Evolutionary conservation across 495 filamentous ascomycete genomes (phyloP).

Genomic region (Rostrohypoxylon terebratum): DNA sequence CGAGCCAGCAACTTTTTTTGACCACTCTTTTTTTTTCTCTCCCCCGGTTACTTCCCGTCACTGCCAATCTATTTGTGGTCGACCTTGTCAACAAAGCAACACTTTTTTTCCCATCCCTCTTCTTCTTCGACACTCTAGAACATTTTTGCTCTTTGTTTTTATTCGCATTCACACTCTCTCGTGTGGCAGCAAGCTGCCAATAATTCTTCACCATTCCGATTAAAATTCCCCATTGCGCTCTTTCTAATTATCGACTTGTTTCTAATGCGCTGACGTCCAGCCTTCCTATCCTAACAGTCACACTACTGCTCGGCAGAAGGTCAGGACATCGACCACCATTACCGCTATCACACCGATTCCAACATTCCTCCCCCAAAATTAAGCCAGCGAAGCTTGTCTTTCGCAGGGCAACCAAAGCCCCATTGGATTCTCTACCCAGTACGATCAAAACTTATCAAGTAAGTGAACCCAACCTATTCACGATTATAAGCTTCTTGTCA

Average conservation of each 20-base stretch:
- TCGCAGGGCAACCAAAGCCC: constrained; percentile 37
- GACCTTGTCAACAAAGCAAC: constrained; percentile 51
- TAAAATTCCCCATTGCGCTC: constrained; percentile 40
- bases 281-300: constrained; percentile 51
- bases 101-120: constrained; percentile 31
- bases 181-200: constrained; percentile 48
- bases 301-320: constrained; percentile 55
- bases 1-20: constrained; percentile 43
- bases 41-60: constrained; percentile 46
- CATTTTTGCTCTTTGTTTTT: constrained; percentile 45
- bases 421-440: constrained; percentile 32
- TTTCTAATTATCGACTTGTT: constrained; percentile 48
- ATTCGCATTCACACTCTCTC: constrained; percentile 45
- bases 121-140: constrained; percentile 36
- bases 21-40: constrained; percentile 44
- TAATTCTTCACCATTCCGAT: constrained; percentile 45
- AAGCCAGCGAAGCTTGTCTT: constrained; percentile 40
- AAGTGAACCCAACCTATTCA: constrained; percentile 35
- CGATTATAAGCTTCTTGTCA: constrained; percentile 39
- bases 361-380: constrained; percentile 10
- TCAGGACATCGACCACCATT: constrained; percentile 51
- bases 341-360: constrained; percentile 36
- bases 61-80: constrained; percentile 42
- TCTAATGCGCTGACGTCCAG: constrained; percentile 49
- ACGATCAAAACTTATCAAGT: constrained; percentile 28